phyloP scores from a whole-genome alignment of 2,329 filamentous ascomycete species.

The Pseudogymnoascus sp. region DNA sequence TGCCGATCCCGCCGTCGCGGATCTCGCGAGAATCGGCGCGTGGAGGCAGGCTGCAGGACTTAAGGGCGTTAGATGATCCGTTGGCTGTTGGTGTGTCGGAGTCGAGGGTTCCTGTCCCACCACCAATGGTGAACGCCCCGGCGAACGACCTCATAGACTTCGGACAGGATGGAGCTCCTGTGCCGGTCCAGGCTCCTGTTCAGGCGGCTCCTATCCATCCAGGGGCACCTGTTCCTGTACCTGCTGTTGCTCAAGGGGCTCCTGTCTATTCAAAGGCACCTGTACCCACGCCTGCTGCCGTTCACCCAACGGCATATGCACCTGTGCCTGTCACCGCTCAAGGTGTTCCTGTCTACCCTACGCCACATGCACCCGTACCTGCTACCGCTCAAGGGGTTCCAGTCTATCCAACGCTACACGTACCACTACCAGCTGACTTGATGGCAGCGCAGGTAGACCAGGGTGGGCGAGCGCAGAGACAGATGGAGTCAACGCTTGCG shows the following conservation, averaged over 20 bases:
- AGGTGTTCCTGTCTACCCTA: neutral
- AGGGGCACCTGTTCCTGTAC: neutral
- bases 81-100: neutral
- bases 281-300: neutral
- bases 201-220: neutral
- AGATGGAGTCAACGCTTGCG: constrained; percentile 23
- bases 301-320: neutral
- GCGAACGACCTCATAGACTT: constrained; percentile 50
- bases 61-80: constrained; percentile 12
- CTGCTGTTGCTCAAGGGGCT: neutral
- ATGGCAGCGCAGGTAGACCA: constrained; percentile 22
- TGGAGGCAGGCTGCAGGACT: constrained; percentile 15
- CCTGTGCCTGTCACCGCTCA: neutral
- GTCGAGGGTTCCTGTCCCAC: neutral
- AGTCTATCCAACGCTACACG: constrained; percentile 8
- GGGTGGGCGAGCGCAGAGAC: constrained; percentile 21
- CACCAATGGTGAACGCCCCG: neutral
- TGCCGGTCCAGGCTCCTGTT: neutral
- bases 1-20: constrained; percentile 41
- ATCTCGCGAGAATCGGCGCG: constrained; percentile 7
- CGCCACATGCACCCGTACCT: neutral
- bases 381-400: neutral
- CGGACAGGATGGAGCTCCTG: constrained; percentile 35
- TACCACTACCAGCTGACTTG: constrained; percentile 19
- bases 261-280: neutral